Base-by-base conservation (phyloP, 2,329 filamentous ascomycete species). In the Neofusicoccum sp. region DNA sequence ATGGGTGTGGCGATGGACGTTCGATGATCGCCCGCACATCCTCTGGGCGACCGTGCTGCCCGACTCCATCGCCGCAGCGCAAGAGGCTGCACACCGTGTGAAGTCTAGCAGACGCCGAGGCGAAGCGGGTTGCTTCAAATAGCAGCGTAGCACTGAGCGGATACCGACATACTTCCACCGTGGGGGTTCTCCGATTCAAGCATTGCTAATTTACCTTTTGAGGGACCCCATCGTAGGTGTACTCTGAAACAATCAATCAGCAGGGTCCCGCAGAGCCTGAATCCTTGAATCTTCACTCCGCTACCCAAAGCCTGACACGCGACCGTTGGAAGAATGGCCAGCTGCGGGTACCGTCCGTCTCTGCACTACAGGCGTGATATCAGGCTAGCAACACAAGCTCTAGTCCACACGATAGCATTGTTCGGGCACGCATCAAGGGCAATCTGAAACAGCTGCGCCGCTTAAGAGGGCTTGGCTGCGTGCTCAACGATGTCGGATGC, bases 11-110 rank as follows among this genome's bases (percentile, higher is more conserved):
- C 34, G 54, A 45, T 22, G 54, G 36, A 31, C 54, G 16, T 36
- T 45, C 7, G 54, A 9, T 41, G 54, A 58, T 58, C 54, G 36
- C 22, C 41, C 45, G 54, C 54, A 58, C 54, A 58, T 58, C 54
- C 54, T 58, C 54, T 41, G 37, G 54, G 54, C 54, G 54, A 41
- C 54, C 39, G 54, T 58, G 54, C 39, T 22, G 54, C 39, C 54
- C 39, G 54, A 45, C 39, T 44, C 54, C 8, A 28, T 58, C 3
- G 34, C 11, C 6, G 22, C 29, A 33, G 28, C 7, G 31, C 31
- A 39, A 45, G 22, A 22, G 22, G 22, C 22, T 22, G 22, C 22
- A 22, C 54, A 16, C 34, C 54, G n/a, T 14, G 39, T 43, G 41
- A 43, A 45, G 7, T 36, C 36, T 43, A 9, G 22, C 22, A 22